A percentile compares a stretch with the other conserved stretches of the same genome.
phyloP scores from a whole-genome alignment of 352 stramenopile genomes.

The Phytophthora pini region DNA sequence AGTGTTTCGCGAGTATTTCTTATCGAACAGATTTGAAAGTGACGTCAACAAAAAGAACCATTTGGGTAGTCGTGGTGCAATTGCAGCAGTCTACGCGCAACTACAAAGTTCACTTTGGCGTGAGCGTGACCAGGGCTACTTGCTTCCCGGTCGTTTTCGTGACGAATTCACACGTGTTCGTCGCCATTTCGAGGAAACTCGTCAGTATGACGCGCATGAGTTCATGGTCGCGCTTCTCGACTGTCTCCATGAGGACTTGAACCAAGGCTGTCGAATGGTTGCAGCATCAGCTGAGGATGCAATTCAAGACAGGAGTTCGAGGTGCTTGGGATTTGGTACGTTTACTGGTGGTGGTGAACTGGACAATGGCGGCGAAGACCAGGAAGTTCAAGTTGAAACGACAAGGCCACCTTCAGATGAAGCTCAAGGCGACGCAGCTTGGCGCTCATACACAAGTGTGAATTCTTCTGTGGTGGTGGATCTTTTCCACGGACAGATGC shows the following conservation, averaged over 20 bases:
- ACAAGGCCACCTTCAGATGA: conserved; percentile 56
- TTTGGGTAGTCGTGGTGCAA: conserved; percentile 90
- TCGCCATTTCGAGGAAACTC: conserved; percentile 74
- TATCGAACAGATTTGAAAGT: conserved; percentile 87
- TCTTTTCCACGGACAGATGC: conserved; percentile 95
- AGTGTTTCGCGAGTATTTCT: conserved; percentile 95
- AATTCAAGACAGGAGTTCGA: conserved; percentile 38
- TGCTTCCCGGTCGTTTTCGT: conserved; percentile 61
- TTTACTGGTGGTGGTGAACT: conserved; percentile 38
- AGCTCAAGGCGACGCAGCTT: conserved; percentile 90
- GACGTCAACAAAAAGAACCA: conserved; percentile 97
- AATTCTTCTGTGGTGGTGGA: conserved; percentile 98
- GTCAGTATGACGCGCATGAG: conserved; percentile 97
- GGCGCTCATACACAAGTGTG: conserved; percentile 89
- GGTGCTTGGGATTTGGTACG: conserved; percentile 37
- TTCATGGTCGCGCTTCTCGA: conserved; percentile 97
- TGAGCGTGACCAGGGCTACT: conserved; percentile 54
- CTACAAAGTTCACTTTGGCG: conserved; percentile 76
- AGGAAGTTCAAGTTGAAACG: conserved; percentile 4
- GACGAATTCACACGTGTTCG: conserved; percentile 74
- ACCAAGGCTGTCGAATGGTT: conserved; percentile 69
- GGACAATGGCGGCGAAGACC: conserved; percentile 48
- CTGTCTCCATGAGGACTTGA: conserved; percentile 98
- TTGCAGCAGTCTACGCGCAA: conserved; percentile 91
- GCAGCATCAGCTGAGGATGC: conserved; percentile 16